Conservation (phyloP, 371 early-diverging fungal species). For the Mortierella sp. region DNA sequence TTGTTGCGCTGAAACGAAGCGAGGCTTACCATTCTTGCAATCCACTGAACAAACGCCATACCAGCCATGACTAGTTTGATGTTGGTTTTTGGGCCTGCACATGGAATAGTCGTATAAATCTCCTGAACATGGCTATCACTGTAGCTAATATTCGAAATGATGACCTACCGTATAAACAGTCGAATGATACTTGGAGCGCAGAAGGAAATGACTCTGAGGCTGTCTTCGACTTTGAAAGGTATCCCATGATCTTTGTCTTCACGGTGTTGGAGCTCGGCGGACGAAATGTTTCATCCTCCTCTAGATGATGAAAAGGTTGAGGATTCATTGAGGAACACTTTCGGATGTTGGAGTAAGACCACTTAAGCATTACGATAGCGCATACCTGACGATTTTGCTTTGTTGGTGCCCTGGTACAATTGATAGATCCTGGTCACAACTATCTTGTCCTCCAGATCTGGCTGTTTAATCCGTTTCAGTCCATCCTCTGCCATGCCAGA, state of each 20-base stretch:
- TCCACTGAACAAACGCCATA: slow-evolving; percentile 89
- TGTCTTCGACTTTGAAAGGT: slow-evolving; percentile 68
- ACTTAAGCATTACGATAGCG: too few species aligned
- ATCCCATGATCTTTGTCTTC: slow-evolving; percentile 72
- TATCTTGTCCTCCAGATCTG: slow-evolving; percentile 67
- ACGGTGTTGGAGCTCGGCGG: slow-evolving; percentile 62
- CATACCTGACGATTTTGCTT: slow-evolving; percentile 37
- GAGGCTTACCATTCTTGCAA: slow-evolving; percentile 75
- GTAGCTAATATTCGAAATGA: not conserved
- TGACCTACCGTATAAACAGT: slow-evolving; percentile 76
- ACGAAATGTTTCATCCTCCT: slow-evolving; percentile 31
- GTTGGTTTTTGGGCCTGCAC: slow-evolving; percentile 66
- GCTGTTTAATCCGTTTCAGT: slow-evolving; percentile 62
- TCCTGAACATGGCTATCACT: too few species aligned
- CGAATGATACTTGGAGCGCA: slow-evolving; percentile 81
- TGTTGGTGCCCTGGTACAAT: slow-evolving; percentile 62
- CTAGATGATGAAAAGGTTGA: not conserved
- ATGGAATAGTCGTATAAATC: not conserved
- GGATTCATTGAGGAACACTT: too few species aligned
- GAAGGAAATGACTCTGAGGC: slow-evolving; percentile 75
- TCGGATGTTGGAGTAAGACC: not conserved
- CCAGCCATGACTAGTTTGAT: slow-evolving; percentile 76
- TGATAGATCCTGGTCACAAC: slow-evolving; percentile 70
- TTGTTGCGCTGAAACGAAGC: not conserved
- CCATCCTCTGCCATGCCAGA: slow-evolving; percentile 80